phyloP scores from a whole-genome alignment of 768 basidiomycete species.

The Trichaptum fuscoviolaceum region DNA sequence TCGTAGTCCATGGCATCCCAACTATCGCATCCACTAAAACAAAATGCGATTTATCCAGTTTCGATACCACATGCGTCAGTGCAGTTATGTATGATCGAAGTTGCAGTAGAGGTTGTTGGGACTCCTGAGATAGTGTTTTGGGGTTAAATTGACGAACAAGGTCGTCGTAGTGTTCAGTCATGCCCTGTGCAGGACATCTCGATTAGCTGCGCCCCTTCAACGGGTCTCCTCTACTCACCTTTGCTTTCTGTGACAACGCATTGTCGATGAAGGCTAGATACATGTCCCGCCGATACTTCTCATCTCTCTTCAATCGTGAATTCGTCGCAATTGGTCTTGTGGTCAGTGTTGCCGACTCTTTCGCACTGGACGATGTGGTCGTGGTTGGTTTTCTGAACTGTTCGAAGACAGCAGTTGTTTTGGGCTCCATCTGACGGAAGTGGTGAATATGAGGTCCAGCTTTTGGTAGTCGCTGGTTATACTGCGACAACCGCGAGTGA shows the following conservation, averaged over 20 bases:
- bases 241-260: conserved; percentile 66
- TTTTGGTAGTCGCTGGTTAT: conserved; percentile 67
- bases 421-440: conserved; percentile 39
- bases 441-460: conserved; percentile 50
- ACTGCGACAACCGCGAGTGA: conserved; percentile 70
- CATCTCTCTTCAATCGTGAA: conserved; percentile 71
- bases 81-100: conserved; percentile 80
- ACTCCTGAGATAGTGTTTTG: conserved; percentile 30
- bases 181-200: conserved; percentile 45
- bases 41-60: conserved; percentile 76
- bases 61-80: conserved; percentile 87
- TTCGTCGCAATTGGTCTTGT: conserved; percentile 71
- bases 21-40: conserved; percentile 83
- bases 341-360: conserved; percentile 14
- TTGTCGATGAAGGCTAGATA: conserved; percentile 79
- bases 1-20: conserved; percentile 87
- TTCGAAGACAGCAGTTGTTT: conserved; percentile 33
- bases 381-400: conserved; percentile 37
- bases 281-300: conserved; percentile 75
- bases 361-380: conserved; percentile 21
- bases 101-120: conserved; percentile 39
- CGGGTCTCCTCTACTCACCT: conserved; percentile 40
- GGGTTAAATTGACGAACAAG: conserved; percentile 83
- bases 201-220: conserved; percentile 10
- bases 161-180: conserved; percentile 75